phyloP scores from a whole-genome alignment of 108 stramenopile species.

The Pseudonitzschia multiseries region DNA sequence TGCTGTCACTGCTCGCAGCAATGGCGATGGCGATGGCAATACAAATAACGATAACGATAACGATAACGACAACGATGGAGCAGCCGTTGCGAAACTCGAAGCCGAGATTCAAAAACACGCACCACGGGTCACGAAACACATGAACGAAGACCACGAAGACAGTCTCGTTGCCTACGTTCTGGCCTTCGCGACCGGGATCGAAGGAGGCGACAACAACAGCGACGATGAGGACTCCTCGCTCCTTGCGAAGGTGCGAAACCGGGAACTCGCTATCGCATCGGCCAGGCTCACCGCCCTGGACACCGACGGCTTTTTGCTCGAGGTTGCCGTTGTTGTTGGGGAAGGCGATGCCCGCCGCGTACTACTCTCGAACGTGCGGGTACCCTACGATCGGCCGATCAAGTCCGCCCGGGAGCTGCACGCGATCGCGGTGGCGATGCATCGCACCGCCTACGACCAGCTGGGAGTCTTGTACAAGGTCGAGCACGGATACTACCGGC shows the following conservation, averaged over 20 bases:
- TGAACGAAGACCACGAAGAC: constrained; percentile 19
- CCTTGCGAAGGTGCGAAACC: neutral
- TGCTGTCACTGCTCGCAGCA: too few species aligned
- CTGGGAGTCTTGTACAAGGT: constrained; percentile 15
- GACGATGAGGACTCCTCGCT: neutral
- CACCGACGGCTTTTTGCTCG: neutral
- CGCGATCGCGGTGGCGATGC: constrained; percentile 13
- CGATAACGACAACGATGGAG: too few species aligned
- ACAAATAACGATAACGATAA: too few species aligned
- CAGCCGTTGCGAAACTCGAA: neutral
- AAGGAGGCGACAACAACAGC: too few species aligned
- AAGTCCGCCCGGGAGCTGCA: neutral
- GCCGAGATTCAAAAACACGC: constrained; percentile 14
- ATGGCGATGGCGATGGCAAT: too few species aligned
- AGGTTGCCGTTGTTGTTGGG: neutral
- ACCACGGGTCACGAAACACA: constrained; percentile 20
- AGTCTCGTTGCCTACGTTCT: constrained; percentile 8
- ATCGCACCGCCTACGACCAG: neutral
- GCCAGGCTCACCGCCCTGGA: constrained; percentile 12
- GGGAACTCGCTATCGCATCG: neutral
- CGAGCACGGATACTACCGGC: constrained; percentile 4
- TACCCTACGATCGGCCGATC: constrained; percentile 8
- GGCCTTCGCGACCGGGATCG: constrained; percentile 6
- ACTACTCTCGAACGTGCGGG: neutral
- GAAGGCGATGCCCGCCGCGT: too few species aligned